A percentile compares a stretch with the other conserved stretches of the same genome.
phyloP scores from a whole-genome alignment of 2,329 filamentous ascomycete genomes.

The Sphaerulina populicola region DNA sequence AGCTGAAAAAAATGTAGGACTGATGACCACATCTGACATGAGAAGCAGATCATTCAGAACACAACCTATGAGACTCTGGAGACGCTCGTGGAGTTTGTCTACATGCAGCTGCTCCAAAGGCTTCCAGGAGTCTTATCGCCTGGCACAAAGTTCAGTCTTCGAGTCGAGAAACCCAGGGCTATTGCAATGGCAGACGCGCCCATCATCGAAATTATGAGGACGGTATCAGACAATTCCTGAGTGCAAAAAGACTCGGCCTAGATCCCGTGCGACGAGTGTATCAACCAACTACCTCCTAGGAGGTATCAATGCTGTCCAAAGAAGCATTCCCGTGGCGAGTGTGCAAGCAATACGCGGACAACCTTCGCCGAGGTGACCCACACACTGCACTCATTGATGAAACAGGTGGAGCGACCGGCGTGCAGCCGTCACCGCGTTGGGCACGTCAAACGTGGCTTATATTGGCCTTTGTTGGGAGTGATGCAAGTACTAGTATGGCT shows the following conservation, averaged over 20 bases:
- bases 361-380: neutral
- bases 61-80: constrained; percentile 44
- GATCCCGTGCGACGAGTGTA: no score
- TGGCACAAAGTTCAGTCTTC: constrained; percentile 50
- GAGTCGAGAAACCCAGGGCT: constrained; percentile 64
- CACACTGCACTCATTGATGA: neutral
- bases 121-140: constrained; percentile 30
- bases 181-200: constrained; percentile 65
- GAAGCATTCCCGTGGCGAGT: no score
- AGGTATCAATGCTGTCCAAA: no score
- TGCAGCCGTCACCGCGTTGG: neutral
- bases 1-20: neutral
- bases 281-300: no score
- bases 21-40: neutral
- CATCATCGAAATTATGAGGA: constrained; percentile 50
- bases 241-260: no score
- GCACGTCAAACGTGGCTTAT: neutral
- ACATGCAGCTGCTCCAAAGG: constrained; percentile 31
- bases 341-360: neutral
- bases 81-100: constrained; percentile 40
- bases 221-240: constrained; percentile 7
- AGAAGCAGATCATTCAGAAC: constrained; percentile 34
- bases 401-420: neutral
- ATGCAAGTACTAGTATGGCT: neutral
- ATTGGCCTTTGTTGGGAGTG: no score